A percentile compares a stretch with the other conserved stretches of the same genome.
phyloP scores from a whole-genome alignment of 495 filamentous ascomycete genomes.

The Sabuloglossum arenarium region DNA sequence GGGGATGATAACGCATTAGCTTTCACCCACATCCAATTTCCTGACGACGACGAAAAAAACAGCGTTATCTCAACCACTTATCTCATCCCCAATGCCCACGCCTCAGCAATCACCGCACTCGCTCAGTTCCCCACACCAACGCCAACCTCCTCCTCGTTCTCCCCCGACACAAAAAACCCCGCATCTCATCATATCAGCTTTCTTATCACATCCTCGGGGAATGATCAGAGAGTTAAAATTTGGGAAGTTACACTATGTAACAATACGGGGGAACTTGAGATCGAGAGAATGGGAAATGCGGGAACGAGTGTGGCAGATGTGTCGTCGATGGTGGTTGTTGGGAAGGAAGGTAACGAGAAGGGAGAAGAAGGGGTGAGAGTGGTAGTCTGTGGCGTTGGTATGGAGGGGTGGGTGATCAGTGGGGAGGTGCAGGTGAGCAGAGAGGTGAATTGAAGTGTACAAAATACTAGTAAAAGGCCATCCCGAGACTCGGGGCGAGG shows the following conservation, averaged over 20 bases:
- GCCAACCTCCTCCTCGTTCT: too few species aligned
- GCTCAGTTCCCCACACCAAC: slow-evolving; percentile 27
- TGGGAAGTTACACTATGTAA: slow-evolving; percentile 31
- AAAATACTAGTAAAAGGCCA: too few species aligned
- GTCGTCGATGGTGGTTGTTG: slow-evolving; percentile 25
- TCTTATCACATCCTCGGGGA: slow-evolving; percentile 36
- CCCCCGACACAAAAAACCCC: too few species aligned
- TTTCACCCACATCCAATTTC: slow-evolving; percentile 26
- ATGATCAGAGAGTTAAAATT: slow-evolving; percentile 62
- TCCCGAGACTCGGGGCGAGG: too few species aligned
- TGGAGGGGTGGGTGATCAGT: slow-evolving; percentile 22
- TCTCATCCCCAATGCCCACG: slow-evolving; percentile 53
- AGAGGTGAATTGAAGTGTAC: too few species aligned
- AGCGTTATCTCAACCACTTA: slow-evolving; percentile 19
- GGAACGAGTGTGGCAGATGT: slow-evolving; percentile 50
- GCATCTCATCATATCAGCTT: slow-evolving; percentile 1
- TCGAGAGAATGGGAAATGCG: slow-evolving; percentile 24
- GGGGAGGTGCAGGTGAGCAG: too few species aligned
- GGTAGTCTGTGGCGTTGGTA: slow-evolving; percentile 33
- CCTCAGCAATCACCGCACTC: slow-evolving; percentile 54
- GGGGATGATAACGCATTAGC: slow-evolving; percentile 70
- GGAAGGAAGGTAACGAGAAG: too few species aligned
- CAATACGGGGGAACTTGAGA: slow-evolving; percentile 18
- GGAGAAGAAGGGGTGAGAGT: slow-evolving; percentile 12
- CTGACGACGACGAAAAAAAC: slow-evolving; percentile 3